phyloP scores from a whole-genome alignment of 495 filamentous ascomycete species.

The Penicillium atrosanguineum region DNA sequence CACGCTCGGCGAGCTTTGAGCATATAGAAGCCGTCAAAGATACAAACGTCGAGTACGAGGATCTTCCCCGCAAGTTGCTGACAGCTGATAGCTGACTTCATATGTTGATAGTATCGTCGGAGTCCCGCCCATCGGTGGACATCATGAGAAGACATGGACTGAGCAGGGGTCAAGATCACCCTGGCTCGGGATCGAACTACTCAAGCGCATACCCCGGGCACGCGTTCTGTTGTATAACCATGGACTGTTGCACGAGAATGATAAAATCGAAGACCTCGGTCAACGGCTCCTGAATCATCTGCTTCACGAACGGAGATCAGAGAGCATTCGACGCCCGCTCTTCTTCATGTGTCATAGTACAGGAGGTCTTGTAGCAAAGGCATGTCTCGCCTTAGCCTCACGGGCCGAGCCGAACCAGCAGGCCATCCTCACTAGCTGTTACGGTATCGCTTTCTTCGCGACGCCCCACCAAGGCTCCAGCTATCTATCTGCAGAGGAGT shows the following conservation, averaged over 20 bases:
- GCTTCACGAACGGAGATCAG: constrained; percentile 31
- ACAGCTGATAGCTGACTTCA: background rate
- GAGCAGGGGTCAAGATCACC: constrained; percentile 15
- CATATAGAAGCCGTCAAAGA: constrained; percentile 11
- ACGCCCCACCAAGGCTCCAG: constrained; percentile 66
- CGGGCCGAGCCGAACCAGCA: constrained; percentile 27
- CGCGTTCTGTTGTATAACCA: constrained; percentile 57
- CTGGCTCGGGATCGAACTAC: constrained; percentile 29
- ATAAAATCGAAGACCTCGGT: constrained; percentile 49
- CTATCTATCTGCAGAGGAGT: constrained; percentile 58
- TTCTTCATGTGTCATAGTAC: constrained; percentile 68
- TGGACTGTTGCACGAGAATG: constrained; percentile 44
- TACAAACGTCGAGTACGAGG: constrained; percentile 41
- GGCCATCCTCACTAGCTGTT: constrained; percentile 54
- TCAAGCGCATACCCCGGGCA: constrained; percentile 34
- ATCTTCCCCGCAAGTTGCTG: background rate
- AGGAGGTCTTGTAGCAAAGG: constrained; percentile 59
- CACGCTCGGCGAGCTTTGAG: constrained; percentile 18
- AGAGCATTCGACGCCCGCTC: constrained; percentile 43
- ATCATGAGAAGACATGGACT: constrained; percentile 38
- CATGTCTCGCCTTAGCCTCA: constrained; percentile 51
- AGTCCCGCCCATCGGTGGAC: constrained; percentile 43
- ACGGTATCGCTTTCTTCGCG: constrained; percentile 59
- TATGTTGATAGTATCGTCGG: constrained; percentile 37
- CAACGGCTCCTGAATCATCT: constrained; percentile 49